Conservation (phyloP, 768 basidiomycete species). For the Lactifluus subvellereus region DNA sequence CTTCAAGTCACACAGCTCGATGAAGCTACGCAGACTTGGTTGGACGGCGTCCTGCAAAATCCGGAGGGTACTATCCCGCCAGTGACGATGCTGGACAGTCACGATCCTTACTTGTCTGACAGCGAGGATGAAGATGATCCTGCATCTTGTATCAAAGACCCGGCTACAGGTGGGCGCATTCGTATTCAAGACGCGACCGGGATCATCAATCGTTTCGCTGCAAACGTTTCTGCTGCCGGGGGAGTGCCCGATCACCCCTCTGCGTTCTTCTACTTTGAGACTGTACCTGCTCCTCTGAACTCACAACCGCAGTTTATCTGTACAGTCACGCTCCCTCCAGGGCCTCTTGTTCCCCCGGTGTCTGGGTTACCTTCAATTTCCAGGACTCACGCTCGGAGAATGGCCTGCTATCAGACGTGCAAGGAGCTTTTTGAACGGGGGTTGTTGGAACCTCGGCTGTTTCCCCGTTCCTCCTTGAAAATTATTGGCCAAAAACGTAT, state of each 20-base stretch:
- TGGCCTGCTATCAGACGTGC: constrained; percentile 56
- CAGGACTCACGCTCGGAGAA: constrained; percentile 49
- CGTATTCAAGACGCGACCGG: constrained; percentile 52
- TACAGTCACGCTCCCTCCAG: constrained; percentile 43
- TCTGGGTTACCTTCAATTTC: constrained; percentile 43
- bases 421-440: constrained; percentile 44
- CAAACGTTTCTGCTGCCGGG: constrained; percentile 19
- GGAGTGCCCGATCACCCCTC: neutral
- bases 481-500: constrained; percentile 23
- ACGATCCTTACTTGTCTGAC: constrained; percentile 43
- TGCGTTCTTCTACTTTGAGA: constrained; percentile 35
- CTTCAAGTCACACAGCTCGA: constrained; percentile 38
- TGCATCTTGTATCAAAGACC: constrained; percentile 47
- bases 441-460: constrained; percentile 41
- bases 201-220: constrained; percentile 49
- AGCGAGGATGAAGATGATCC: constrained; percentile 43
- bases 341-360: constrained; percentile 38
- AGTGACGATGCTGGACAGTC: constrained; percentile 35
- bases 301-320: constrained; percentile 39
- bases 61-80: constrained; percentile 43
- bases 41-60: constrained; percentile 38
- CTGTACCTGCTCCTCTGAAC: constrained; percentile 30
- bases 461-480: constrained; percentile 27
- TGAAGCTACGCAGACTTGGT: constrained; percentile 44
- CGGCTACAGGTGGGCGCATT: constrained; percentile 56